Percentiles rank a stretch among this genome's conserved stretches.
Evolutionary conservation across 2,329 filamentous ascomycete genomes (phyloP).

Genomic region (Calonectria fujianensis): DNA sequence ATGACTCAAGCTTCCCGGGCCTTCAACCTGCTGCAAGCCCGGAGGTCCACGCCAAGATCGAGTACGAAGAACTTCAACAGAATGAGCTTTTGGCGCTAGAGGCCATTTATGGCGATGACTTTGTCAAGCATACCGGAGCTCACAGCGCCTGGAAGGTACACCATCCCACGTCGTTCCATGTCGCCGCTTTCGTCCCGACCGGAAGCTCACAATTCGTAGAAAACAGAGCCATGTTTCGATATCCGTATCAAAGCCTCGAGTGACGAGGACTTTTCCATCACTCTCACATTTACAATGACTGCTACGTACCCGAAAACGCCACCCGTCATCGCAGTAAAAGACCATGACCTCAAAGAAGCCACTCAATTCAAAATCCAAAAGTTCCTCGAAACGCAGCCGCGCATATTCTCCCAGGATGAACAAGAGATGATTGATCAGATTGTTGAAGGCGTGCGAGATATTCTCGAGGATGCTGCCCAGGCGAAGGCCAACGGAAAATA

Average conservation of each 20-base stretch:
- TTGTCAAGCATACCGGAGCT: slow-evolving; percentile 81
- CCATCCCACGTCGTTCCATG: slow-evolving; percentile 43
- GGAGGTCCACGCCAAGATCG: slow-evolving; percentile 67
- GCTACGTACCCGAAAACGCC: slow-evolving; percentile 93
- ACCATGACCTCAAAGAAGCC: slow-evolving; percentile 79
- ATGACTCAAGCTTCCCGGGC: slow-evolving; percentile 72
- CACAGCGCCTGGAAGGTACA: slow-evolving; percentile 89
- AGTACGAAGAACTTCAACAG: slow-evolving; percentile 90
- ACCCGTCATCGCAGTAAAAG: slow-evolving; percentile 82
- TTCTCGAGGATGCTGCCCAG: slow-evolving; percentile 90
- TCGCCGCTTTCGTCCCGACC: slow-evolving; percentile 39
- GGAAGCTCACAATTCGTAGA: slow-evolving; percentile 67
- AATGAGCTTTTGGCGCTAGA: slow-evolving; percentile 91
- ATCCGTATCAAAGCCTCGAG: slow-evolving; percentile 84
- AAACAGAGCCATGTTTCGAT: slow-evolving; percentile 88
- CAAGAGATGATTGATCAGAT: slow-evolving; percentile 80
- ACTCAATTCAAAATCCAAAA: slow-evolving; percentile 82
- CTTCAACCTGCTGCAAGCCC: slow-evolving; percentile 65
- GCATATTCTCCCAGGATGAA: slow-evolving; percentile 70
- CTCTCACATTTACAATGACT: slow-evolving; percentile 86
- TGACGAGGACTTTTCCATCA: slow-evolving; percentile 82
- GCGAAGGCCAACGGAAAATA: slow-evolving; percentile 84
- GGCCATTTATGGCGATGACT: slow-evolving; percentile 94
- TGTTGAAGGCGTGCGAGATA: slow-evolving; percentile 81
- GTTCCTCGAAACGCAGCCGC: slow-evolving; percentile 76